Evolutionary conservation across 768 basidiomycete genomes (phyloP).

Genomic region (Exidia glandulosa): DNA sequence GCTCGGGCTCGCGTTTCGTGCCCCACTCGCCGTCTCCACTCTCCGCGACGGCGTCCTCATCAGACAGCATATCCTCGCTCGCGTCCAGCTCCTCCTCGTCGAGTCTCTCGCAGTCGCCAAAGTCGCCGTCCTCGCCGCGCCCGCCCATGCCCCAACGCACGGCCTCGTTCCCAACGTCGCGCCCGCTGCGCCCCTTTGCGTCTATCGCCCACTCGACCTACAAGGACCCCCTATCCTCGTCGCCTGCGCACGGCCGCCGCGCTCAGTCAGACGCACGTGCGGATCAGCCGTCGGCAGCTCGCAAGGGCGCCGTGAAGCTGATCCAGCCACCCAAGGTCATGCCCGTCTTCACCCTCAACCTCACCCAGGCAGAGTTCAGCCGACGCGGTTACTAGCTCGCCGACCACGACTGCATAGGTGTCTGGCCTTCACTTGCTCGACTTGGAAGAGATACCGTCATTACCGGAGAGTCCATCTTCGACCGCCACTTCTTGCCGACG

Average conservation of each 20-base stretch:
- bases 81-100: conserved; percentile 49
- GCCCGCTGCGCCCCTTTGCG: conserved; percentile 69
- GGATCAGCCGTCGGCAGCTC: background rate
- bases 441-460: no score
- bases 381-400: conserved; percentile 1
- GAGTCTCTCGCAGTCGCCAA: conserved; percentile 19
- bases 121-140: conserved; percentile 25
- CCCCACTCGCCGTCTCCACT: background rate
- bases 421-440: background rate
- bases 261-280: background rate
- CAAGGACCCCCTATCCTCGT: background rate
- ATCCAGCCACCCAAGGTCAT: conserved; percentile 71
- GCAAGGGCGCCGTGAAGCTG: conserved; percentile 43
- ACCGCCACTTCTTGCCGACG: background rate
- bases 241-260: background rate
- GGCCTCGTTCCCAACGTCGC: conserved; percentile 56
- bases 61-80: background rate
- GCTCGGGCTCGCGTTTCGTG: background rate
- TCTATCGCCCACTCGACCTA: conserved; percentile 36
- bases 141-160: conserved; percentile 28
- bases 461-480: background rate
- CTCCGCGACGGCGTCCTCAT: background rate
- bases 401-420: no score
- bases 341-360: conserved; percentile 58
- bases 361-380: conserved; percentile 76